phyloP scores from a whole-genome alignment of 441 rosid species.

The Brassica balearica region DNA sequence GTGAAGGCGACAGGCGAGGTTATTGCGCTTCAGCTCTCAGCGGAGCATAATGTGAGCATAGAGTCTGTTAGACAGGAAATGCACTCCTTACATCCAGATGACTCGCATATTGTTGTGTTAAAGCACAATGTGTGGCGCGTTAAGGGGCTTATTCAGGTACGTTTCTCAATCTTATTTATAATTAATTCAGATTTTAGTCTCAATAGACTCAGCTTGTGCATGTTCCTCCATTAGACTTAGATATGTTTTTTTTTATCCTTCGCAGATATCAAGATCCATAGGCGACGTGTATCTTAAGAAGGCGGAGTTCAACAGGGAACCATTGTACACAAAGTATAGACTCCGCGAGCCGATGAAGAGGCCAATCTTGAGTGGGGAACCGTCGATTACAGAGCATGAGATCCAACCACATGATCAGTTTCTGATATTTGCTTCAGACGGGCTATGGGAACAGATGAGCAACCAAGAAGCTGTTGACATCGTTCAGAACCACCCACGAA shows the following conservation, averaged over 20 bases:
- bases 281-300: slow-evolving; percentile 64
- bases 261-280: slow-evolving; percentile 64
- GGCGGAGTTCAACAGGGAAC: slow-evolving; percentile 61
- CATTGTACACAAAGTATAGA: slow-evolving; percentile 59
- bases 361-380: slow-evolving; percentile 66
- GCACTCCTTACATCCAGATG: slow-evolving; percentile 66
- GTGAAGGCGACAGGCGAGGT: slow-evolving; percentile 58
- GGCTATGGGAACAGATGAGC: slow-evolving; percentile 66
- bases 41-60: slow-evolving; percentile 63
- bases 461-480: slow-evolving; percentile 65
- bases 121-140: slow-evolving; percentile 73
- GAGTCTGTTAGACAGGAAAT: slow-evolving; percentile 64
- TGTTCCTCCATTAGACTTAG: slow-evolving; percentile 10
- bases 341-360: slow-evolving; percentile 57
- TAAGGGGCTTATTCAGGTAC: slow-evolving; percentile 66
- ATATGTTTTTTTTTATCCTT: slow-evolving; percentile 16
- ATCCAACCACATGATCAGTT: slow-evolving; percentile 56
- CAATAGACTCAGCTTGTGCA: background rate
- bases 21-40: slow-evolving; percentile 60
- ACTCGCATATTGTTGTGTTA: slow-evolving; percentile 58
- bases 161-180: background rate
- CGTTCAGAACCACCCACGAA: slow-evolving; percentile 60
- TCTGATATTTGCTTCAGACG: slow-evolving; percentile 64
- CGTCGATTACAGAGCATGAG: slow-evolving; percentile 53
- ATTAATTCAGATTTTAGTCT: too few species aligned